A percentile compares a stretch with the other conserved stretches of the same genome.
Evolutionary conservation across 2,329 filamentous ascomycete genomes (phyloP).

Genomic region (Stemphylium beticola): DNA sequence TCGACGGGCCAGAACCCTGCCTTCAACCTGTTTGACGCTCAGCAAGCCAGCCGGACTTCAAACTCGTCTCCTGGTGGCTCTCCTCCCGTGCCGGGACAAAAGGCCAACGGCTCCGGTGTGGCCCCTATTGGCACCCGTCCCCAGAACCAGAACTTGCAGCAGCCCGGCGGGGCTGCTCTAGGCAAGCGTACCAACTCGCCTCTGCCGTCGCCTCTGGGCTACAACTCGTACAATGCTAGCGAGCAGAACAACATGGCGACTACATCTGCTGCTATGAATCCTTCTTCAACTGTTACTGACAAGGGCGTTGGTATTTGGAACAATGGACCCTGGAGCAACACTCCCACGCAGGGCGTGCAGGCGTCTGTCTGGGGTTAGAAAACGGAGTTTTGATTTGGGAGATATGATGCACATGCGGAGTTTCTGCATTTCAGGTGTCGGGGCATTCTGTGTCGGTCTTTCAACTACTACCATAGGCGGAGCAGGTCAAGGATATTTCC

Average conservation of each 20-base stretch:
- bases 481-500: conserved; percentile 35
- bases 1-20: conserved; percentile 66
- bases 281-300: conserved; percentile 54
- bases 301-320: conserved; percentile 68
- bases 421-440: conserved; percentile 53
- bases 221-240: conserved; percentile 65
- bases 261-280: conserved; percentile 65
- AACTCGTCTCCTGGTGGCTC: conserved; percentile 86
- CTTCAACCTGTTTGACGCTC: conserved; percentile 57
- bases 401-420: conserved; percentile 50
- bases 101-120: conserved; percentile 69
- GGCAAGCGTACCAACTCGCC: conserved; percentile 89
- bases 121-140: conserved; percentile 95
- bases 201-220: conserved; percentile 82
- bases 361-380: conserved; percentile 90
- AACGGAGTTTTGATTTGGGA: conserved; percentile 43
- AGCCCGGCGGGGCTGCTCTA: conserved; percentile 64
- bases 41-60: conserved; percentile 78
- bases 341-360: conserved; percentile 73
- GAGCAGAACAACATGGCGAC: conserved; percentile 56
- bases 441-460: conserved; percentile 49
- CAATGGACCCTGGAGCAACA: conserved; percentile 83
- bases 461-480: conserved; percentile 38
- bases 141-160: conserved; percentile 61
- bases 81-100: conserved; percentile 71